phyloP scores from a whole-genome alignment of 805 yeast species.

The Ogataea nitratoaversa region DNA sequence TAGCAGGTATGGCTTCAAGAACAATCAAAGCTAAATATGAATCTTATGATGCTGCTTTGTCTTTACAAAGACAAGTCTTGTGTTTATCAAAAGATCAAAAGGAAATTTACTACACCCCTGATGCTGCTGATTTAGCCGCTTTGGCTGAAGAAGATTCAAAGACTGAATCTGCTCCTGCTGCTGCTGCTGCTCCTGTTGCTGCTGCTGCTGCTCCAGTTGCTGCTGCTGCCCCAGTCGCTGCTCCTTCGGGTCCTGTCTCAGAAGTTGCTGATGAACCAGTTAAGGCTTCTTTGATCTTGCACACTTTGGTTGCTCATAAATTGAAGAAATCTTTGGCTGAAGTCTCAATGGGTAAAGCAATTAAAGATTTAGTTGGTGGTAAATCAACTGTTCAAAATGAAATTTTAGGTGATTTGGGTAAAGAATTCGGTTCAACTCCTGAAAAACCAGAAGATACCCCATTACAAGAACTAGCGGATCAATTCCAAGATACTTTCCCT shows the following conservation, averaged over 20 bases:
- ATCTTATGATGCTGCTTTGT: conserved; percentile 95
- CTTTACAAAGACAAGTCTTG: conserved; percentile 88
- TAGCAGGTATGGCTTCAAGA: conserved; percentile 98
- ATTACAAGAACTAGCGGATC: conserved; percentile 89
- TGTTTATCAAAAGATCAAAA: conserved; percentile 95
- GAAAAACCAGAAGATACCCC: conserved; percentile 99
- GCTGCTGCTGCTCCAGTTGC: conserved; percentile 52
- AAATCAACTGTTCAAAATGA: conserved; percentile 98
- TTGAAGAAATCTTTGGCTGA: conserved; percentile 86
- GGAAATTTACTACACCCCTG: conserved; percentile 92
- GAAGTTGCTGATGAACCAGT: conserved; percentile 88
- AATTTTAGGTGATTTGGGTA: conserved; percentile 96
- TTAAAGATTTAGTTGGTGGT: conserved; percentile 97
- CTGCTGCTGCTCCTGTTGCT: conserved; percentile 32
- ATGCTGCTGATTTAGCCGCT: conserved; percentile 53
- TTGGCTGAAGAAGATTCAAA: conserved; percentile 31
- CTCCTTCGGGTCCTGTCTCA: conserved; percentile 68
- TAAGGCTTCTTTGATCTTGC: conserved; percentile 75
- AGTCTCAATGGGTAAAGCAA: conserved; percentile 84
- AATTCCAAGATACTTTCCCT: conserved; percentile 83
- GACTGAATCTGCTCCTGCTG: conserved; percentile 25
- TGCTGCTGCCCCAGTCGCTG: conserved; percentile 56
- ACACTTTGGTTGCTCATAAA: conserved; percentile 91
- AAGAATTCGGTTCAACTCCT: conserved; percentile 96
- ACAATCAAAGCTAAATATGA: conserved; percentile 94